Percentiles rank a stretch among this genome's conserved stretches.
Conservation (phyloP, 495 filamentous ascomycete species). For the Xylaria scruposa region DNA sequence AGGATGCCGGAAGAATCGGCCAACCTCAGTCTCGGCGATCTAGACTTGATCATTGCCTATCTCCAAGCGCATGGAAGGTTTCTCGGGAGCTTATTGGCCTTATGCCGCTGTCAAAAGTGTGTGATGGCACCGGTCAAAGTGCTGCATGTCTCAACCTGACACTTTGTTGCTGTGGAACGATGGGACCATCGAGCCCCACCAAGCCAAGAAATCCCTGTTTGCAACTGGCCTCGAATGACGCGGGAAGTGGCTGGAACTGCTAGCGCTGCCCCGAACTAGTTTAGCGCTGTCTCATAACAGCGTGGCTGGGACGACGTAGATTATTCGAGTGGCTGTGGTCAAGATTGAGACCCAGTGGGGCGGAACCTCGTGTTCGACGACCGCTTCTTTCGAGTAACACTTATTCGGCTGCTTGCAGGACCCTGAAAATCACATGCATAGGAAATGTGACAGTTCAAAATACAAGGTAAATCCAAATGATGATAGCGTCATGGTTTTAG, state of each 20-base stretch:
- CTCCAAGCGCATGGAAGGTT: not conserved
- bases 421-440: slow-evolving; percentile 16
- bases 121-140: not conserved
- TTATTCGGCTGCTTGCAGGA: slow-evolving; percentile 4
- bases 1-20: not conserved
- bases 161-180: slow-evolving; percentile 3
- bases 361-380: slow-evolving; percentile 7
- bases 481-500: not conserved
- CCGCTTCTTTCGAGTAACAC: not conserved
- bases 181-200: not conserved
- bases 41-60: not conserved
- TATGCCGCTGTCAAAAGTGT: slow-evolving; percentile 6
- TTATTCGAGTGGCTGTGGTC: slow-evolving; percentile 16
- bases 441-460: not conserved
- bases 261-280: not conserved
- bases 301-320: slow-evolving; percentile 12
- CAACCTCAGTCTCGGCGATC: not conserved
- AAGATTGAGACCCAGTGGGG: not conserved
- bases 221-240: slow-evolving; percentile 1
- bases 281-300: slow-evolving; percentile 12
- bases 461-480: not conserved
- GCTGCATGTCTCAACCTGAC: slow-evolving; percentile 3
- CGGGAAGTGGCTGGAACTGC: slow-evolving; percentile 9
- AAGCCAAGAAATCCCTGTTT: not conserved
- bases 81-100: slow-evolving; percentile 7